Conservation (phyloP, 1,284 basidiomycete genomes). For the Sporisorium graminicola region DNA sequence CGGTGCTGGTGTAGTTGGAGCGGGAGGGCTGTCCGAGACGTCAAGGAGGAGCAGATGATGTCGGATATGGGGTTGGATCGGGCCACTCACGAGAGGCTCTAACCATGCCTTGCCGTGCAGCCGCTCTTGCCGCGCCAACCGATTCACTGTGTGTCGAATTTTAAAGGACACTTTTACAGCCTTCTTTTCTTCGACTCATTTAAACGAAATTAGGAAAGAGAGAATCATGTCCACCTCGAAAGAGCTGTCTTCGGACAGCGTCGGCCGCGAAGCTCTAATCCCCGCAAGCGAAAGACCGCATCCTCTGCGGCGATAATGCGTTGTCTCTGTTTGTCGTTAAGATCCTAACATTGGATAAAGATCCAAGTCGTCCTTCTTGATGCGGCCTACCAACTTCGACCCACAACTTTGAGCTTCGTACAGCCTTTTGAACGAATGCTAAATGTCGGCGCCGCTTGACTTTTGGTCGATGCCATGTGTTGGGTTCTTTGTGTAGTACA, state of each 20-base stretch:
- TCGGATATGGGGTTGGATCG: not conserved
- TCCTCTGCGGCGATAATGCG: not conserved
- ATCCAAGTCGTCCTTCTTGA: not conserved
- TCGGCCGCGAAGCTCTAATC: slow-evolving; percentile 29
- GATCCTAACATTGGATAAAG: slow-evolving; percentile 7
- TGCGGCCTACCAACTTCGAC: not conserved
- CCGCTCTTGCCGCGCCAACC: not conserved
- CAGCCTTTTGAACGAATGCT: too few relatives aligned
- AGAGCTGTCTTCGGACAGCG: slow-evolving; percentile 21
- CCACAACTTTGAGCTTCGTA: not conserved
- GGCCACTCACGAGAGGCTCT: not conserved
- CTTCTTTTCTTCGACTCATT: slow-evolving; percentile 1
- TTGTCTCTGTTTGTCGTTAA: not conserved
- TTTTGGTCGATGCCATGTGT: too few relatives aligned
- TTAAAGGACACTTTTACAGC: not conserved
- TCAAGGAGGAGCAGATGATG: not conserved
- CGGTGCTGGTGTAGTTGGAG: slow-evolving; percentile 17
- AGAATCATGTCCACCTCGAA: too few relatives aligned
- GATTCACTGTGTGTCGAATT: not conserved
- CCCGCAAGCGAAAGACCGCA: slow-evolving; percentile 10
- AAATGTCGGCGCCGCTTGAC: too few relatives aligned
- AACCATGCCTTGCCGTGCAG: not conserved
- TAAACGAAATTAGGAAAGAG: too few relatives aligned
- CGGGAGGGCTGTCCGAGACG: not conserved
- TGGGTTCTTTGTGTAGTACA: too few relatives aligned